Base-by-base conservation (phyloP, 371 early-diverging fungal species). In the Haplosporangium sp. region DNA sequence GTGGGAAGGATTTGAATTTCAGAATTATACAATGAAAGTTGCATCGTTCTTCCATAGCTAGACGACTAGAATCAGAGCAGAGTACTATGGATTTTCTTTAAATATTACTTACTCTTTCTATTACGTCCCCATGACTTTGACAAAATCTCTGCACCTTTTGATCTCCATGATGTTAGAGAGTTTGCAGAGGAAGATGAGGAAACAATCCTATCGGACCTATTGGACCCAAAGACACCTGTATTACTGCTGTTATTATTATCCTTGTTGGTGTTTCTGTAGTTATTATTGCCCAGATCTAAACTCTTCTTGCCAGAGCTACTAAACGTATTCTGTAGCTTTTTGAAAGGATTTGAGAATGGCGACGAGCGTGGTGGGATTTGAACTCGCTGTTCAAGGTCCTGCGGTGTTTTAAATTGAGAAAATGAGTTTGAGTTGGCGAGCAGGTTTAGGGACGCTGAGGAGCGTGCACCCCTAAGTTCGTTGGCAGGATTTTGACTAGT, bases 81-180 rank as follows among this genome's bases (percentile, higher is more conserved):
- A 27, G 27, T 27, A 27, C 27, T 27, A 27, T 27, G 27, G 27
- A 27, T 27, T 27, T 27, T 27, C 27, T 27, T 27, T 27, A 27
- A 45, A 10, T 45, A 9, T 47, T 58, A 58, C 75, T 55, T 75
- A 81, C 82, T 75, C 69, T 81, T 81, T 62, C 76, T 67, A 47
- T 65, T 58, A 6, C 76, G 72, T 27, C 76, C 75, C 69, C 61
- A 69, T 11, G 76, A 57, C 65, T 72, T 81, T 50, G 75, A 69
- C 27, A 81, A 47, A 47, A 81, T 75, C 63, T 75, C 82, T 15
- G 76, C 82, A 5, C 82, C 82, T 56, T 72, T 81, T 45, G 72
- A 62, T 48, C 61, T 58, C 82, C 82, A 81, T 0, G 82, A 81
- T 13, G 69, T 69, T 17, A 75, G 20, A 8, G 82, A 81, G 58